Base-by-base conservation (phyloP, 805 yeast species). In the Candida gorgasii region DNA sequence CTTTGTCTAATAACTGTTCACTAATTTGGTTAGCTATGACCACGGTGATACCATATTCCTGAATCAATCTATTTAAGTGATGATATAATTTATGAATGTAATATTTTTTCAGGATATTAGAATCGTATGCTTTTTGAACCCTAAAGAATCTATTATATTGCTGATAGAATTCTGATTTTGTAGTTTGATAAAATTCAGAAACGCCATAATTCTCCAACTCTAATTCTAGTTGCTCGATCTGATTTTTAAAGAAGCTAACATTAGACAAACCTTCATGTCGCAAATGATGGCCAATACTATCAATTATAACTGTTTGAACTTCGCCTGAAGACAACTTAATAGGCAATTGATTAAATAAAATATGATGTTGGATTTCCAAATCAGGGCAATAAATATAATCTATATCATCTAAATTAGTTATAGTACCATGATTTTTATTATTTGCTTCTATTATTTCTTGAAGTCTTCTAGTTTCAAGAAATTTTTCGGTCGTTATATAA, bases 251-350 rank as follows among this genome's bases (percentile, higher is more conserved):
- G 22, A 62, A 62, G 23, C 58, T 66, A 30, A 70, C 65, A 17
- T 80, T 55, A 2, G 51, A 45, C 2, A 51, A 43, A 18, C 55
- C 62, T 48, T 82, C 88, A 1, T 81, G 81, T 44, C 95, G 67
- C 23, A 89, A 59, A 59, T 86, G 95, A 54, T 88, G 96, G 0
- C 92, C 81, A 3, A 90, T 78, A 24, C 96, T 86, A 61, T 92
- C 98, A 8, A 90, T 69, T 1, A 89, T 73, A 0, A 92, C 69
- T 2, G 83, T 68, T 5, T 55, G 50, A 4, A 44, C 14, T 0
- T 63, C 60, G 9, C 58, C 48, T 23, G 64, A 57, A 6, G 49
- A 45, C 20, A 86, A 61, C 32, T 50, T 47, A 1, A 72, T 63
- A 0, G 93, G 95, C 4, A 89, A 63, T 54, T 86, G 93, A 16